phyloP scores from a whole-genome alignment of 306 rosid species.

The Psophocarpus tetragonolobus region DNA sequence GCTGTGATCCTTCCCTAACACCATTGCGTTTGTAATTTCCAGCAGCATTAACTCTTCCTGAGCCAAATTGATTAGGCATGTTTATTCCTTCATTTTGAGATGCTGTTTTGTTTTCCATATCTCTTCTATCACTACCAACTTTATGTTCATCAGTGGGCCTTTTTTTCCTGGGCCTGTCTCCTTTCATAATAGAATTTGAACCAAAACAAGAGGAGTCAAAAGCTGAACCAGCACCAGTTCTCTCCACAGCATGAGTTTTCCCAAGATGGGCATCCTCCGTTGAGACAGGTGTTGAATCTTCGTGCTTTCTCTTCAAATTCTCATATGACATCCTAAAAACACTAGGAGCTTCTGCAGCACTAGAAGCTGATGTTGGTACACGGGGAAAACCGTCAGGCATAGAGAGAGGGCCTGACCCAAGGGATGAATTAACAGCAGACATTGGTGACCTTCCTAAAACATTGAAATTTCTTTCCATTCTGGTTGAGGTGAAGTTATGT shows the following conservation, averaged over 20 bases:
- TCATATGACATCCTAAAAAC: conserved; percentile 34
- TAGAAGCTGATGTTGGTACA: conserved; percentile 34
- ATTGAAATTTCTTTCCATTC: conserved; percentile 35
- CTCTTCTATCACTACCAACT: conserved; percentile 26
- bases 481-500: conserved; percentile 38
- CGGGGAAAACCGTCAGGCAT: conserved; percentile 32
- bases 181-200: conserved; percentile 42
- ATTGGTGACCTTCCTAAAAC: conserved; percentile 42
- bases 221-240: conserved; percentile 41
- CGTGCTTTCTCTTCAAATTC: conserved; percentile 50
- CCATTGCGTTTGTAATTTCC: conserved; percentile 38
- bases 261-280: conserved; percentile 33
- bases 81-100: conserved; percentile 38
- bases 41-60: conserved; percentile 42
- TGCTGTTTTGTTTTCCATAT: conserved; percentile 29
- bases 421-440: conserved; percentile 39
- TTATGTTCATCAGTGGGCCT: conserved; percentile 31
- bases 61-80: conserved; percentile 38
- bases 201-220: conserved; percentile 34
- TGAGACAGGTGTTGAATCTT: conserved; percentile 32
- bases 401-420: conserved; percentile 39
- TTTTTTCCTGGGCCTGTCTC: conserved; percentile 45
- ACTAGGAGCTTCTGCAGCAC: conserved; percentile 47
- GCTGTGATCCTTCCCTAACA: conserved; percentile 45
- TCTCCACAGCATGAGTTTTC: conserved; percentile 35